A percentile compares a stretch with the other conserved stretches of the same genome.
These are phyloP conservation scores for Cytauxzoon felis DNA, from an alignment of 169 alveolate species.

Conservation along the genomic window DNA sequence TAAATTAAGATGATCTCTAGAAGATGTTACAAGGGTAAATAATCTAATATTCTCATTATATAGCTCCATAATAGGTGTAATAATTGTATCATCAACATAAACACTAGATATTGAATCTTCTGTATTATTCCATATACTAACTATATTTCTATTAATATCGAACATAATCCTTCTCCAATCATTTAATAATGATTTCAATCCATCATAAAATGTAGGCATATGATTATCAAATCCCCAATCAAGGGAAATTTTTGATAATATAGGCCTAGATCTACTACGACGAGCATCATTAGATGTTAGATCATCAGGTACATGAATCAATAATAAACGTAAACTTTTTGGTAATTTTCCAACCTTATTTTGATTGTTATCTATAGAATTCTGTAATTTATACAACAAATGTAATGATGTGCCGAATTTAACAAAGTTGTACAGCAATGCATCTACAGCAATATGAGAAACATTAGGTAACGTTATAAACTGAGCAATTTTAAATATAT, in stretches of 20 bases:
- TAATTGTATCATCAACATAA: too few relatives aligned
- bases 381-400: background rate
- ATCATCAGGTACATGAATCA: background rate
- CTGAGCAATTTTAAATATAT: background rate
- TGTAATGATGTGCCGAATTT: slow-evolving; percentile 11
- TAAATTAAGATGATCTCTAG: too few relatives aligned
- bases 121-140: too few relatives aligned
- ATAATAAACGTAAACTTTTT: too few relatives aligned
- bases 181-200: background rate
- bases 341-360: background rate
- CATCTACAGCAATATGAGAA: slow-evolving; percentile 5
- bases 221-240: background rate
- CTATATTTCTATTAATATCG: too few relatives aligned
- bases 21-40: too few relatives aligned
- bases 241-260: background rate
- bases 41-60: too few relatives aligned
- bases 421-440: background rate
- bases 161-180: slow-evolving; percentile 2
- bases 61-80: too few relatives aligned
- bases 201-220: background rate
- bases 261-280: background rate
- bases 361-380: background rate
- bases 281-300: background rate
- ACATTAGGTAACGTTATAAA: slow-evolving; percentile 7
- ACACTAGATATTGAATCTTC: too few relatives aligned